Evolutionary conservation across 2,329 filamentous ascomycete species (phyloP).

Genomic region (Penicillium crustosum): DNA sequence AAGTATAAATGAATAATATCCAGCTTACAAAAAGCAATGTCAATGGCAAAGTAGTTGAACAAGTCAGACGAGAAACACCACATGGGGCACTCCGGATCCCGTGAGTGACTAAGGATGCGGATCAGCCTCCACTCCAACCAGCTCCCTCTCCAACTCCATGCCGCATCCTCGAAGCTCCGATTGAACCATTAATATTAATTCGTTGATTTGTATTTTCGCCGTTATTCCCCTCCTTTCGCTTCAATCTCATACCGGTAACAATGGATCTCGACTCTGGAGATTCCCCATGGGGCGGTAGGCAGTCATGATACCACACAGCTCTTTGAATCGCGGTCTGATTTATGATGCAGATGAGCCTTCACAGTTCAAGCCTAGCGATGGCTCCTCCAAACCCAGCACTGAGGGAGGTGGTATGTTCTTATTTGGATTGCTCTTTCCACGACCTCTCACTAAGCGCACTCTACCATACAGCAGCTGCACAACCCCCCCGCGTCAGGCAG

Average conservation of each 20-base stretch:
- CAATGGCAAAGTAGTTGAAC: not conserved
- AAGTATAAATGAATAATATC: not conserved
- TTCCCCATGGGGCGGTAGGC: conserved; percentile 52
- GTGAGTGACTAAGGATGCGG: conserved; percentile 30
- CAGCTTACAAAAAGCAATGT: not conserved
- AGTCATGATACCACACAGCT: conserved; percentile 28
- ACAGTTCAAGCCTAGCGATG: conserved; percentile 35
- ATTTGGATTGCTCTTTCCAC: conserved; percentile 8
- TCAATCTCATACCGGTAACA: conserved; percentile 3
- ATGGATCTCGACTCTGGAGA: conserved; percentile 48
- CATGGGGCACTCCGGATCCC: conserved; percentile 17
- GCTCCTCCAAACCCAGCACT: conserved; percentile 27
- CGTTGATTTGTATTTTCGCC: not conserved
- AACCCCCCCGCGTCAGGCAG: conserved; percentile 37
- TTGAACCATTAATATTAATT: conserved; percentile 9
- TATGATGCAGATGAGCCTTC: conserved; percentile 47
- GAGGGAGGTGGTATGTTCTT: conserved; percentile 34
- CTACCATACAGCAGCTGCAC: conserved; percentile 28
- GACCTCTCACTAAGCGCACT: conserved; percentile 23
- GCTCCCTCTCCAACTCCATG: conserved; percentile 16
- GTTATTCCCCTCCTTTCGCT: not conserved
- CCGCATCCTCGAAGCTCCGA: conserved; percentile 9
- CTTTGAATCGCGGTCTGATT: conserved; percentile 26
- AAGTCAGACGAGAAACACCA: conserved; percentile 3
- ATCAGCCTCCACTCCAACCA: conserved; percentile 26